Percentiles rank a stretch among this genome's conserved stretches.
These are phyloP conservation scores for Metschnikowia vanudenii DNA, from an alignment of 805 yeast genomes.

Conservation along the genomic window DNA sequence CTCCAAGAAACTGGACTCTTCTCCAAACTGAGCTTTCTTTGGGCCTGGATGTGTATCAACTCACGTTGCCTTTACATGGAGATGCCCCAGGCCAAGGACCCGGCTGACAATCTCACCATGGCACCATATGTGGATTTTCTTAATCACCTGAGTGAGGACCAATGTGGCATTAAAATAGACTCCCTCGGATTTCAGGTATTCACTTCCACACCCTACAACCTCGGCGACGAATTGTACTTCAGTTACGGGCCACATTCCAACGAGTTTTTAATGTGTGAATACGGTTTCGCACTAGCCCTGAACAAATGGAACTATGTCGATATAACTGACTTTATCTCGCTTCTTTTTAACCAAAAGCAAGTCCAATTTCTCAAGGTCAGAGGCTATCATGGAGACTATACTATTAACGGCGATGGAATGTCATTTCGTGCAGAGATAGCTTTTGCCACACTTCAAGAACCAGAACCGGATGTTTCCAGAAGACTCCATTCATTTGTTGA, in stretches of 20 bases:
- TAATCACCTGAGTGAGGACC: conserved; percentile 63
- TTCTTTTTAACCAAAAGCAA: conserved; percentile 37
- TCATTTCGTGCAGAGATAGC: conserved; percentile 80
- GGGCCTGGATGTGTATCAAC: conserved; percentile 87
- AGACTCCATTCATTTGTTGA: conserved; percentile 38
- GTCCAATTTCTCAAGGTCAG: conserved; percentile 44
- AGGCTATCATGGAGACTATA: conserved; percentile 74
- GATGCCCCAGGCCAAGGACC: conserved; percentile 51
- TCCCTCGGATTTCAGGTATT: conserved; percentile 52
- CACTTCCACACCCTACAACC: conserved; percentile 28
- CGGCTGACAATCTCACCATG: conserved; percentile 74
- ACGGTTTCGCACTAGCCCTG: conserved; percentile 65
- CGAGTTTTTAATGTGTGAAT: conserved; percentile 77
- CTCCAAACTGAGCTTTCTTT: conserved; percentile 39
- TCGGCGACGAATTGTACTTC: conserved; percentile 59
- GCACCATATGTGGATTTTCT: conserved; percentile 90
- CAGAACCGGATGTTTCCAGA: conserved; percentile 28
- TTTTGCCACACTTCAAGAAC: conserved; percentile 53
- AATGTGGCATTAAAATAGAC: conserved; percentile 50
- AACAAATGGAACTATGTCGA: conserved; percentile 76
- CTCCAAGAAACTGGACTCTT: conserved; percentile 14
- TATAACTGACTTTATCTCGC: conserved; percentile 45
- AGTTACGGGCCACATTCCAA: conserved; percentile 90
- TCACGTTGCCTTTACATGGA: conserved; percentile 86
- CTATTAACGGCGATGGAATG: conserved; percentile 48